Percentiles rank a stretch among this genome's conserved stretches.
Conservation (phyloP, 345 rosid genomes). For the Rubroshorea leprosula region DNA sequence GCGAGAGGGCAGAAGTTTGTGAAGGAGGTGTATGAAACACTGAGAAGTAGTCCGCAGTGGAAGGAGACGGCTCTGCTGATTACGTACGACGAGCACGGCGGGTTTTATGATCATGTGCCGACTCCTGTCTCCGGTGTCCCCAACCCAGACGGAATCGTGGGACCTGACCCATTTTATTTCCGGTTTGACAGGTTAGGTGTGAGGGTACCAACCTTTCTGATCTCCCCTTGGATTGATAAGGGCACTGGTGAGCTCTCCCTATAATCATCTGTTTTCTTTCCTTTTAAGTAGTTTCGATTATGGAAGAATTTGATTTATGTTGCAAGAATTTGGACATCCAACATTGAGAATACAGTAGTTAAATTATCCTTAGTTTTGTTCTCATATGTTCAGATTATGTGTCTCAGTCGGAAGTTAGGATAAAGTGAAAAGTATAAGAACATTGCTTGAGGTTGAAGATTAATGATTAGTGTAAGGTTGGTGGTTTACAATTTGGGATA, state of each 20-base stretch:
- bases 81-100: slow-evolving; percentile 95
- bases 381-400: too few species aligned
- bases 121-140: slow-evolving; percentile 80
- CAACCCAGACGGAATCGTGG: slow-evolving; percentile 83
- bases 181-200: slow-evolving; percentile 87
- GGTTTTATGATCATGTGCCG: slow-evolving; percentile 95
- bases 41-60: slow-evolving; percentile 96
- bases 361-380: not conserved
- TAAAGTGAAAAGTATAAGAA: too few species aligned
- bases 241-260: slow-evolving; percentile 58
- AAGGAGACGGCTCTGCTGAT: slow-evolving; percentile 84
- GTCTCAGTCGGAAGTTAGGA: too few species aligned
- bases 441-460: not conserved
- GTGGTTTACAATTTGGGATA: not conserved
- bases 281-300: not conserved
- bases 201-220: slow-evolving; percentile 73
- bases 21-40: slow-evolving; percentile 90
- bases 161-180: slow-evolving; percentile 89
- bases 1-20: slow-evolving; percentile 80
- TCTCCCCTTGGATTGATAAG: slow-evolving; percentile 96
- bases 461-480: not conserved
- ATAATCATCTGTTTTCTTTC: not conserved
- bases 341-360: not conserved
- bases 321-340: not conserved
- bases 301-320: not conserved